Conservation (phyloP, 495 filamentous ascomycete species). For the Podospora didyma region DNA sequence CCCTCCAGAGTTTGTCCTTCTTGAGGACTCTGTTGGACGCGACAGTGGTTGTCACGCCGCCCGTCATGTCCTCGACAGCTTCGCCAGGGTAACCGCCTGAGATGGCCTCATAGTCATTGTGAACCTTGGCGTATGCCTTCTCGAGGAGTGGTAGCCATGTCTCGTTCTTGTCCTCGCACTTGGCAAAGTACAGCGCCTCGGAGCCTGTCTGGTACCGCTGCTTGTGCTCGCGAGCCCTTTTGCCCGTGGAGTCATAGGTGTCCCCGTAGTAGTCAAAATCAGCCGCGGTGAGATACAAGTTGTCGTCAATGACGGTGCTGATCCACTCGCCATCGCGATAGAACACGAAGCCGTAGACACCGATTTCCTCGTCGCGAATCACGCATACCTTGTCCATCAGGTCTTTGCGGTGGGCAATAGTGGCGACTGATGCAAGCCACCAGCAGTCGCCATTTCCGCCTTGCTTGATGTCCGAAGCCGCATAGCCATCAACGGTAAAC, state of each 20-base stretch:
- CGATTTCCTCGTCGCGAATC: constrained; percentile 61
- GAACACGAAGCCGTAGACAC: constrained; percentile 82
- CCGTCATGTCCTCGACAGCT: constrained; percentile 75
- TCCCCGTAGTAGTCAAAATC: constrained; percentile 28
- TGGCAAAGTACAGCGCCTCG: constrained; percentile 66
- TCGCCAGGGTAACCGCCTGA: constrained; percentile 73
- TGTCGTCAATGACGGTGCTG: constrained; percentile 64
- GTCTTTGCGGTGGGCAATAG: constrained; percentile 62
- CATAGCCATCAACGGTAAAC: constrained; percentile 69
- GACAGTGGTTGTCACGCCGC: constrained; percentile 55
- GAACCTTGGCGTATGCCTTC: constrained; percentile 80
- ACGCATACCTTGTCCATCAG: constrained; percentile 70
- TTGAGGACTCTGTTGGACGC: constrained; percentile 61
- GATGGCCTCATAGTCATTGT: constrained; percentile 55
- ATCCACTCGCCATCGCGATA: constrained; percentile 79
- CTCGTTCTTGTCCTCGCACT: constrained; percentile 68
- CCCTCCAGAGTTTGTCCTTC: constrained; percentile 69
- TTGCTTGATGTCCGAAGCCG: constrained; percentile 48
- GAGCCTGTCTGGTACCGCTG: constrained; percentile 38
- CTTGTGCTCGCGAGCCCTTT: constrained; percentile 18
- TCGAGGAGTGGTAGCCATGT: constrained; percentile 79
- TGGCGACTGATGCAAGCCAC: constrained; percentile 70
- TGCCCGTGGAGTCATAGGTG: constrained; percentile 37
- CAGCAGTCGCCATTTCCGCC: constrained; percentile 65
- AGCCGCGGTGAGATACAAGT: constrained; percentile 17